A percentile compares a stretch with the other conserved stretches of the same genome.
Evolutionary conservation across 2,329 filamentous ascomycete genomes (phyloP).

Genomic region (Coniochaeta sp.): DNA sequence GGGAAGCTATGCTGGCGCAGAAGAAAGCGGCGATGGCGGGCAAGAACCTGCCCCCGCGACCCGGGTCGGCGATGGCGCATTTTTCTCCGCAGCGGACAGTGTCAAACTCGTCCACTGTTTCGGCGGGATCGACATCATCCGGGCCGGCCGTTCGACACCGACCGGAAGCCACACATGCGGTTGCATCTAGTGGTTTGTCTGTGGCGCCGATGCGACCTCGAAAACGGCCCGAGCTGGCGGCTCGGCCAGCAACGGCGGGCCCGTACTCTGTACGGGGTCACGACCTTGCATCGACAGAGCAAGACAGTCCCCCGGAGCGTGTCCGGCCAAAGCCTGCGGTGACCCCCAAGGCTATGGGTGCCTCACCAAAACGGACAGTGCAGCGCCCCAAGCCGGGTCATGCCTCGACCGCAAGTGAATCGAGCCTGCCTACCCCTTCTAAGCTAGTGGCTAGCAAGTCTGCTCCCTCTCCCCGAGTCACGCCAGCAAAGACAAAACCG

Average conservation of each 20-base stretch:
- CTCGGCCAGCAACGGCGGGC: constrained; percentile 56
- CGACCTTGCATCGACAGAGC: constrained; percentile 31
- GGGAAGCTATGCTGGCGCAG: constrained; percentile 78
- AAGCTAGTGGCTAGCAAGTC: constrained; percentile 24
- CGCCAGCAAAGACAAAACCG: constrained; percentile 20
- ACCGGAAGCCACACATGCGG: constrained; percentile 34
- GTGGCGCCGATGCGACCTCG: constrained; percentile 56
- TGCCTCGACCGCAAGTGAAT: constrained; percentile 42
- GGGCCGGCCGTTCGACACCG: constrained; percentile 31
- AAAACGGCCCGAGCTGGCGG: constrained; percentile 49
- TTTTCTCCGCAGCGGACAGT: constrained; percentile 44
- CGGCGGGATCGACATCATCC: constrained; percentile 20
- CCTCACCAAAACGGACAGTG: constrained; percentile 43
- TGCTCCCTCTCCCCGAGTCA: constrained; percentile 24
- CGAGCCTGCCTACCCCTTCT: constrained; percentile 38
- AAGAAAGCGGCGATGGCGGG: constrained; percentile 54
- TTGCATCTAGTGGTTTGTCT: constrained; percentile 51
- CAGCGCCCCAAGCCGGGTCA: constrained; percentile 40
- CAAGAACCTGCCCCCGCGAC: constrained; percentile 46
- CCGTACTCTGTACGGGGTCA: constrained; percentile 57
- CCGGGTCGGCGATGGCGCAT: constrained; percentile 57
- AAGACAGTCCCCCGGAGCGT: constrained; percentile 38
- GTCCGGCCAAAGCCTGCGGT: constrained; percentile 34
- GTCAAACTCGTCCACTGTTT: constrained; percentile 28
- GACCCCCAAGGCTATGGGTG: constrained; percentile 42